These are phyloP conservation scores for Thyridium curvatum DNA, from an alignment of 2,329 filamentous ascomycete genomes.

Conservation along the genomic window DNA sequence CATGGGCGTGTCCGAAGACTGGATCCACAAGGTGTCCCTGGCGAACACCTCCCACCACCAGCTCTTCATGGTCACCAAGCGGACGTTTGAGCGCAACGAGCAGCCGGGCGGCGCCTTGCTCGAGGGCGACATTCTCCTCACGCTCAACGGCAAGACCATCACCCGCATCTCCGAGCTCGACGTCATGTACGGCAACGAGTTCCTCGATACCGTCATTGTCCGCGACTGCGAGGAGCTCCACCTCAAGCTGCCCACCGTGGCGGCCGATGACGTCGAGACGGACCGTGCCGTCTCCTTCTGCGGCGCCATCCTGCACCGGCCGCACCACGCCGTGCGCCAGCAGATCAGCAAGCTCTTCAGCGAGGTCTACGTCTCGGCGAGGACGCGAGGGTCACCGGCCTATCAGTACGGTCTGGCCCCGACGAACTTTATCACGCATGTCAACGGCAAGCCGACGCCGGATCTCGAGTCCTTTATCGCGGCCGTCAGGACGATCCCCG, in stretches of 20 bases:
- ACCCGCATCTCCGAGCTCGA: slow-evolving; percentile 91
- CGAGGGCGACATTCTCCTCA: slow-evolving; percentile 90
- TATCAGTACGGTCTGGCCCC: slow-evolving; percentile 90
- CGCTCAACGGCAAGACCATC: slow-evolving; percentile 84
- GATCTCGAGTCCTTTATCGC: slow-evolving; percentile 75
- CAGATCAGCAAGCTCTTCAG: slow-evolving; percentile 96
- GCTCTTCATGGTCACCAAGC: slow-evolving; percentile 92
- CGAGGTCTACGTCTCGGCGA: slow-evolving; percentile 90
- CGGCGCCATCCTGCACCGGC: slow-evolving; percentile 85
- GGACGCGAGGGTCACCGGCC: slow-evolving; percentile 74
- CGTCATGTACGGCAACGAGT: slow-evolving; percentile 87
- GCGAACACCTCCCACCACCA: slow-evolving; percentile 92
- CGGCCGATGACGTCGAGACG: slow-evolving; percentile 87
- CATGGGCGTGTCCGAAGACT: slow-evolving; percentile 94
- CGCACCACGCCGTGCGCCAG: slow-evolving; percentile 92
- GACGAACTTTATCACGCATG: slow-evolving; percentile 95
- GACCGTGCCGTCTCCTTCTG: slow-evolving; percentile 91
- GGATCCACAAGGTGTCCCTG: slow-evolving; percentile 84
- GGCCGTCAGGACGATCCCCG: slow-evolving; percentile 80
- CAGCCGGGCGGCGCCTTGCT: slow-evolving; percentile 48
- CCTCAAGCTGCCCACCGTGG: slow-evolving; percentile 75
- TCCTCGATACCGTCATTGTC: slow-evolving; percentile 78
- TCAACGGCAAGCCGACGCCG: slow-evolving; percentile 81
- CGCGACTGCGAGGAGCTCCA: slow-evolving; percentile 75
- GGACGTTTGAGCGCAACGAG: slow-evolving; percentile 55